Evolutionary conservation across 768 basidiomycete species (phyloP).

Genomic region (Collybia sp.): DNA sequence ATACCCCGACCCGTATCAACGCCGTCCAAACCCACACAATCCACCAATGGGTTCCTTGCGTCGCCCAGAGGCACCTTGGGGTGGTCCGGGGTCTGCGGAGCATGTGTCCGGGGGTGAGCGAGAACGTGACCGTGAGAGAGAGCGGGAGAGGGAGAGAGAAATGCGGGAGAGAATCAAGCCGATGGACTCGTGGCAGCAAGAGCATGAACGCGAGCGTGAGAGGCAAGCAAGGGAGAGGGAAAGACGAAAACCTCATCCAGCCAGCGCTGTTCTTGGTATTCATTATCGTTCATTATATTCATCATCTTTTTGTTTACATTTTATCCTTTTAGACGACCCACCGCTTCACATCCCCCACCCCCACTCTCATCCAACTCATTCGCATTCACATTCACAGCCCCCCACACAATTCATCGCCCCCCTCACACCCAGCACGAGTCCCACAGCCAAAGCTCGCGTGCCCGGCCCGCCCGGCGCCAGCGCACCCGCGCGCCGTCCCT

Average conservation of each 20-base stretch:
- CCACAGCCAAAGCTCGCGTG: no score
- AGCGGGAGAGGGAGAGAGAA: slow-evolving; percentile 2
- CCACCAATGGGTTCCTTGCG: slow-evolving; percentile 26
- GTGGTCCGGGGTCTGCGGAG: neutral
- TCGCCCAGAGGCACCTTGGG: slow-evolving; percentile 6
- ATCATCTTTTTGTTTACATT: neutral
- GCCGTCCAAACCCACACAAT: slow-evolving; percentile 4
- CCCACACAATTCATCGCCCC: neutral
- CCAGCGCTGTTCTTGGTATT: no score
- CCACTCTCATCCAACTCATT: neutral
- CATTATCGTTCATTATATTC: neutral
- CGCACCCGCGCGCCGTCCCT: no score
- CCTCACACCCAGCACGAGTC: no score
- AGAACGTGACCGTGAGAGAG: slow-evolving; percentile 1
- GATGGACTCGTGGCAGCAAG: neutral
- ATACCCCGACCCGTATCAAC: neutral
- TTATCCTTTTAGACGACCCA: neutral
- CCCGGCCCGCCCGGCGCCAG: no score
- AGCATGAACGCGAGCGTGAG: neutral
- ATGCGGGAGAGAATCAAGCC: neutral
- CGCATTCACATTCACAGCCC: neutral
- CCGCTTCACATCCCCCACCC: neutral
- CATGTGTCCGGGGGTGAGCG: neutral
- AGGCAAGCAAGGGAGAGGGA: neutral
- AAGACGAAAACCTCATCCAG: no score